Evolutionary conservation across 352 stramenopile genomes (phyloP), one percentile per base, ranked within the genome.

Genomic region (Globisporangium carolinianum): DNA sequence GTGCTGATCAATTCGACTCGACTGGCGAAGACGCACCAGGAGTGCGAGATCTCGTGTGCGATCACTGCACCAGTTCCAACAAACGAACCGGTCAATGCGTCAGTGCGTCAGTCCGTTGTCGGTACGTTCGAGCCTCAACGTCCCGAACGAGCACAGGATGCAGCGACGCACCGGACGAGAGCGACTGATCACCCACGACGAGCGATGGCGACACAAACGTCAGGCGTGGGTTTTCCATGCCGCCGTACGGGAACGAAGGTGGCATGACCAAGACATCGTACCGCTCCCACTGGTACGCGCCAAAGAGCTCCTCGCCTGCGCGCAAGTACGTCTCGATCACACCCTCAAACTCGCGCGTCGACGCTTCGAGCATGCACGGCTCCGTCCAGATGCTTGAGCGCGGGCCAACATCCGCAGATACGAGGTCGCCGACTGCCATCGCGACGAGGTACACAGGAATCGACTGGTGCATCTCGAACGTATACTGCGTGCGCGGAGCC

Each of bases 211-310:
- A 92, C 53, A 90, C 68, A 52, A 90, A 97, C 9, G 90, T 97
- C 42, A 97, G 74, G 37, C 87, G 79, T 8, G 91, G 91, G 71
- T 97, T 97, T 70, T 99, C 97, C 97, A 99, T 99, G n/a, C 97
- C 97, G 41, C 97, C 97, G 69, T 99, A 99, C 0, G 87, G 85
- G 58, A 97, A 96, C n/a, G 78, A 94, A 6, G 83, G 83, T 9
- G 86, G 86, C 83, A 95, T 89, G 41, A 90, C 74, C 46, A 95
- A 56, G 53, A 95, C 58, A 57, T 93, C 85, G 61, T 95, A 95
- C 8, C 73, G 77, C 55, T 90, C 82, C 86, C 86, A 95, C 53
- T 82, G 55, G 58, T 95, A 95, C n/a, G 81, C 71, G 11, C 82
- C 83, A 55, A 95, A 91, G 39, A 92, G 77, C 0, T 66, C 64